These are phyloP conservation scores for Fusarium staphyleae DNA, from an alignment of 2,329 filamentous ascomycete genomes.

Conservation along the genomic window DNA sequence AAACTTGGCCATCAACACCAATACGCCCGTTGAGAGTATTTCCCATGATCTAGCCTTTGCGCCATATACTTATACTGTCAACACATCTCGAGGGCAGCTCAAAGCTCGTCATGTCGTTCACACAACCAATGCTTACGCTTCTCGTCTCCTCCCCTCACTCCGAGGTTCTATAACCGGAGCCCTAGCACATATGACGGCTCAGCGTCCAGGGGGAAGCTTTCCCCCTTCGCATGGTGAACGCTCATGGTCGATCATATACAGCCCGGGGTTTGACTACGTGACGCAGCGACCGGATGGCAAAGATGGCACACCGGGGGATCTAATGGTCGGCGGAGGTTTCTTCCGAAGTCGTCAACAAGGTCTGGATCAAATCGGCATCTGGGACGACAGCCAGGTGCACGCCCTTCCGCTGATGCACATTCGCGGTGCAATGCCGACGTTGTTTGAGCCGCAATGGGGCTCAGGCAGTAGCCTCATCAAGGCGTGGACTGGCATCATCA, in stretches of 20 bases:
- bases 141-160: constrained; percentile 59
- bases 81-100: constrained; percentile 55
- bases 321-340: constrained; percentile 64
- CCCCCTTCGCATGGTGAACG: constrained; percentile 43
- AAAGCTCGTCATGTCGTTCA: constrained; percentile 60
- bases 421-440: constrained; percentile 51
- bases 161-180: constrained; percentile 54
- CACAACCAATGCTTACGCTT: constrained; percentile 62
- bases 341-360: constrained; percentile 52
- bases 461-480: constrained; percentile 44
- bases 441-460: constrained; percentile 52
- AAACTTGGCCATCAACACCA: constrained; percentile 48
- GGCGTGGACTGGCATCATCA: constrained; percentile 60
- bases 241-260: constrained; percentile 61
- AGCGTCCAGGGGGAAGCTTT: constrained; percentile 50
- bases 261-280: constrained; percentile 58
- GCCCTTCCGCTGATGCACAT: constrained; percentile 50
- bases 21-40: constrained; percentile 48
- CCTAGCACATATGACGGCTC: constrained; percentile 59
- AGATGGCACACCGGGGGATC: constrained; percentile 48
- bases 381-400: constrained; percentile 54
- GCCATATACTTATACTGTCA: constrained; percentile 50
- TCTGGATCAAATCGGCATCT: constrained; percentile 54
- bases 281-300: constrained; percentile 52
- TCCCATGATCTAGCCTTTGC: constrained; percentile 9